Evolutionary conservation across 345 rosid species (phyloP).

Genomic region (Syzygium aqueum): DNA sequence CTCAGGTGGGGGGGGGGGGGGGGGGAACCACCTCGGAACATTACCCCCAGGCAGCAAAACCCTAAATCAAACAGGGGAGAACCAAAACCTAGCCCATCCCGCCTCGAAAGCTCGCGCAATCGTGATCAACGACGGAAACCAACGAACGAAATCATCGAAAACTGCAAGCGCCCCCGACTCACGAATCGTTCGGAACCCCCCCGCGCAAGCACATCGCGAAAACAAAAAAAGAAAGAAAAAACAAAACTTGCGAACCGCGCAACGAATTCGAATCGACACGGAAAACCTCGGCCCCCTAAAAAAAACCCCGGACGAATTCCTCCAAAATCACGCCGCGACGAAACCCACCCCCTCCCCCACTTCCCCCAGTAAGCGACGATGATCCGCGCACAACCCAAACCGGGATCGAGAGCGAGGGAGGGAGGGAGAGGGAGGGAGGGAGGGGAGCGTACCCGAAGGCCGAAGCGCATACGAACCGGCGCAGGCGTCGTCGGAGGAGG

Average conservation of each 20-base stretch:
- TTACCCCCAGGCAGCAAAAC: neutral
- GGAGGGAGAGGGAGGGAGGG: neutral
- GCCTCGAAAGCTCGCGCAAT: neutral
- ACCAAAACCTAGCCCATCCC: neutral
- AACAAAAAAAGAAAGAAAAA: too few species aligned
- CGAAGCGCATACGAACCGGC: conserved; percentile 70
- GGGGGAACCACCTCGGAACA: neutral
- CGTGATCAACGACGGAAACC: neutral
- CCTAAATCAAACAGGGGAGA: neutral
- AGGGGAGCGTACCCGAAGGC: conserved; percentile 31
- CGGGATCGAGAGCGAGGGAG: neutral
- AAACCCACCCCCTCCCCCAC: too few species aligned
- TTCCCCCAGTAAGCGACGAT: neutral
- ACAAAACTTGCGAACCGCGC: neutral
- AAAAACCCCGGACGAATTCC: neutral
- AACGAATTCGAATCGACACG: neutral
- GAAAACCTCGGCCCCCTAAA: neutral
- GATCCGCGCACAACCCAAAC: neutral
- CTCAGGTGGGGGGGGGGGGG: neutral
- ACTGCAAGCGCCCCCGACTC: neutral
- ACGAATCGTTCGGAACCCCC: neutral
- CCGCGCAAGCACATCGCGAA: neutral
- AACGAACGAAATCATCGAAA: neutral
- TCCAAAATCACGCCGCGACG: neutral
- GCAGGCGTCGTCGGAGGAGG: conserved; percentile 58